These are phyloP conservation scores for Anaeromyces robustus DNA, from an alignment of 192 early-diverging fungal genomes.

Conservation along the genomic window DNA sequence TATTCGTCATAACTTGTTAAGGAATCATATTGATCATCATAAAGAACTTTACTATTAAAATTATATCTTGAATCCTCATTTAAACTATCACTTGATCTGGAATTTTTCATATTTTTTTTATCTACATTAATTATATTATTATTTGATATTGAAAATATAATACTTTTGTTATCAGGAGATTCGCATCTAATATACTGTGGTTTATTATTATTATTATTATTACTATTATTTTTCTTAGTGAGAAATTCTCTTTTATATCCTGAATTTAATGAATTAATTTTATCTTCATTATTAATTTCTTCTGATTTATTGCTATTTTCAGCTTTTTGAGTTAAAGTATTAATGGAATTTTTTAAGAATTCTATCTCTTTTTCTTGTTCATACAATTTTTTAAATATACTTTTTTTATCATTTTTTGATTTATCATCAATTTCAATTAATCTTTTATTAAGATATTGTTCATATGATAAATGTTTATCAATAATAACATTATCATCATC, in stretches of 20 bases:
- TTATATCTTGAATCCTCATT: neutral
- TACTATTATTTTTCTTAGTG: neutral
- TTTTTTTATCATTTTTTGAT: neutral
- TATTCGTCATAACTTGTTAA: neutral
- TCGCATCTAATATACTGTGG: neutral
- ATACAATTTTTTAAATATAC: neutral
- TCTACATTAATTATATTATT: neutral
- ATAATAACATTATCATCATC: neutral
- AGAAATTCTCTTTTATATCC: neutral
- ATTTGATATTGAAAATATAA: neutral
- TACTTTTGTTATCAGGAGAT: neutral
- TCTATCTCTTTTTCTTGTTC: neutral
- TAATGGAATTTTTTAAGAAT: neutral
- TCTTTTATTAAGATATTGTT: neutral
- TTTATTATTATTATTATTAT: too few relatives aligned
- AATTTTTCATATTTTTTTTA: neutral
- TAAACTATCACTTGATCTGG: neutral
- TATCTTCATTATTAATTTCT: neutral
- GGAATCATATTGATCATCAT: neutral
- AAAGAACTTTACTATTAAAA: neutral
- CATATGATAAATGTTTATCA: neutral
- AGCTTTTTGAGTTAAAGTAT: neutral
- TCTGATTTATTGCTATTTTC: neutral
- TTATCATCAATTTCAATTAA: neutral
- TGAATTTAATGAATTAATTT: too few relatives aligned